Evolutionary conservation across 2,329 filamentous ascomycete genomes (phyloP).

Genomic region (Pseudodiploospora longispora): DNA sequence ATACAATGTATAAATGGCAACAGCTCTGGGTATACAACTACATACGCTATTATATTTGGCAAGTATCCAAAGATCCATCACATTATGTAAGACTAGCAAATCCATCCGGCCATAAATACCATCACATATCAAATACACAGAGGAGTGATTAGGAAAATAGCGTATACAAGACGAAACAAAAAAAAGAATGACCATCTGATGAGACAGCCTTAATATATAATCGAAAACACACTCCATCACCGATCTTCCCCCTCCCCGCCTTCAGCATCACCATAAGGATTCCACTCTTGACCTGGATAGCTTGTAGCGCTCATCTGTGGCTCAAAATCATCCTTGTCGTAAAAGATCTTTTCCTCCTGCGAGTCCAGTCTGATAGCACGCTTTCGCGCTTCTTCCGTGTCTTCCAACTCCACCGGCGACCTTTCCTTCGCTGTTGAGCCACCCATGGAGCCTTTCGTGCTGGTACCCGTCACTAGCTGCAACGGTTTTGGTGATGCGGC

Average conservation of each 20-base stretch:
- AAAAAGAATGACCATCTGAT: too few species aligned
- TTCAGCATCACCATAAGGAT: conserved; percentile 38
- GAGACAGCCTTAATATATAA: too few species aligned
- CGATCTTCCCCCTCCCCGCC: conserved; percentile 20
- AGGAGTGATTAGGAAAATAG: too few species aligned
- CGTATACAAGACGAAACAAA: too few species aligned
- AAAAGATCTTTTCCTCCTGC: conserved; percentile 48
- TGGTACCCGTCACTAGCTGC: conserved; percentile 3
- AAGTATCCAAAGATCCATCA: too few species aligned
- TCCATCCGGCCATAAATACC: too few species aligned
- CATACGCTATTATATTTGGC: too few species aligned
- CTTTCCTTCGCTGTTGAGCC: conserved; percentile 9
- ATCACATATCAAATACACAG: too few species aligned
- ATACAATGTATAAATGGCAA: too few species aligned
- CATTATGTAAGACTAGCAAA: too few species aligned
- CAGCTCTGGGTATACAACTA: too few species aligned
- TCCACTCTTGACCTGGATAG: conserved; percentile 66
- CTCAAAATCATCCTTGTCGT: conserved; percentile 28
- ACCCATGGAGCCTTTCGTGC: conserved; percentile 1
- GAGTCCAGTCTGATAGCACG: conserved; percentile 34
- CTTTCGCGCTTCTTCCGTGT: conserved; percentile 36
- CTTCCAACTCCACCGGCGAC: conserved; percentile 29
- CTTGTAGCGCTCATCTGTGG: conserved; percentile 58
- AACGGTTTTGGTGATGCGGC: background rate
- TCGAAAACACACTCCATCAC: background rate